A percentile compares a stretch with the other conserved stretches of the same genome.
These are phyloP conservation scores for Phlyctochytrium bullatum DNA, from an alignment of 192 early-diverging fungal species.

Conservation along the genomic window DNA sequence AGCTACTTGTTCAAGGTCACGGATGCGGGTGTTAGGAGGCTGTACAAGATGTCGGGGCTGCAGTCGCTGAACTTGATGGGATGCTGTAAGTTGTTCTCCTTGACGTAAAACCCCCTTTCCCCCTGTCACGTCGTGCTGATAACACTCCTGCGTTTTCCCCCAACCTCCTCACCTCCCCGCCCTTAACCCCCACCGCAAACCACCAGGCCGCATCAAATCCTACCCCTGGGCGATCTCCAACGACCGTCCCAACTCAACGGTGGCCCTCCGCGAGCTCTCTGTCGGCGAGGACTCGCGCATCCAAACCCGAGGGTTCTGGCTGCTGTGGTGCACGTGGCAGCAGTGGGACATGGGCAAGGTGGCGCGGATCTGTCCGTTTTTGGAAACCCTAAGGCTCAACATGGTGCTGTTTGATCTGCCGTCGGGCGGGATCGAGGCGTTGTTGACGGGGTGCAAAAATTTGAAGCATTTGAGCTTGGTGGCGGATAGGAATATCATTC, in stretches of 20 bases:
- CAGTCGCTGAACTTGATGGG: conserved; percentile 41
- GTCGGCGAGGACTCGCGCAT: conserved; percentile 51
- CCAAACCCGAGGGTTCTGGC: conserved; percentile 49
- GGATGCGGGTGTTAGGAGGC: conserved; percentile 34
- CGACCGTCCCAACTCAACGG: conserved; percentile 10
- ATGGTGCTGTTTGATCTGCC: conserved; percentile 50
- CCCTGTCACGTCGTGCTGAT: not conserved
- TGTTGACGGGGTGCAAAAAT: conserved; percentile 19
- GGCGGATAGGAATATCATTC: conserved; percentile 33
- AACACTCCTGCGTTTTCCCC: not conserved
- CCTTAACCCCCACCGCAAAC: no score
- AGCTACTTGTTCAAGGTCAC: conserved; percentile 47
- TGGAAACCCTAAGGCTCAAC: conserved; percentile 46
- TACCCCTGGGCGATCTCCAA: conserved; percentile 47
- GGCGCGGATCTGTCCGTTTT: conserved; percentile 35
- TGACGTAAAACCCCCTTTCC: not conserved
- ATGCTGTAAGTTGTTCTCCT: conserved; percentile 35
- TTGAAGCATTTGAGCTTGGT: conserved; percentile 40
- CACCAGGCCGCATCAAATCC: conserved; percentile 44
- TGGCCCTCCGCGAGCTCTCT: conserved; percentile 33
- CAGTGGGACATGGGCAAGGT: conserved; percentile 37
- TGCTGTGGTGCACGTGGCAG: conserved; percentile 50
- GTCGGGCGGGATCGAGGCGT: conserved; percentile 26
- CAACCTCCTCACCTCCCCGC: not conserved
- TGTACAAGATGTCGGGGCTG: conserved; percentile 36